phyloP scores from a whole-genome alignment of 768 basidiomycete species.

The Epithele typhae region DNA sequence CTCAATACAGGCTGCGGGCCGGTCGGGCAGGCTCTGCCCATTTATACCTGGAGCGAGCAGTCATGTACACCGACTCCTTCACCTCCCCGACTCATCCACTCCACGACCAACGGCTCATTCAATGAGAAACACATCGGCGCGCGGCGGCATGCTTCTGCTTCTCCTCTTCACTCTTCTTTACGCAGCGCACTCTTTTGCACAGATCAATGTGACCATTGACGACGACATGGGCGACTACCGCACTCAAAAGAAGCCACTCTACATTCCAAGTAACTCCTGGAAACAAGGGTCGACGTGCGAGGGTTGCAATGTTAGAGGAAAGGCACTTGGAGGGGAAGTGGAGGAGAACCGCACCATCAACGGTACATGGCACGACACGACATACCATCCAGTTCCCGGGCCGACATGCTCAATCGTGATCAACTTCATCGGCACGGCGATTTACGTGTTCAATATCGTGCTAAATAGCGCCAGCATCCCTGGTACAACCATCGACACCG shows the following conservation, averaged over 20 bases:
- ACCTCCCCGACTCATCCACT: too few relatives aligned
- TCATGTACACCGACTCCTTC: too few relatives aligned
- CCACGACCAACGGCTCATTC: too few relatives aligned
- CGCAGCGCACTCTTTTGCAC: too few relatives aligned
- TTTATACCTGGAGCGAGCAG: too few relatives aligned
- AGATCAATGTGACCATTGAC: constrained; percentile 1
- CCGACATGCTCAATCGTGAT: not conserved
- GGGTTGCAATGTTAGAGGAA: not conserved
- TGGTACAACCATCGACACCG: constrained; percentile 3
- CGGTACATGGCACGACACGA: constrained; percentile 13
- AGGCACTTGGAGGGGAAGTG: not conserved
- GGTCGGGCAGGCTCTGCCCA: too few relatives aligned
- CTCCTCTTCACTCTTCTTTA: too few relatives aligned
- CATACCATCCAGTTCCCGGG: not conserved
- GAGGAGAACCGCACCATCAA: constrained; percentile 1
- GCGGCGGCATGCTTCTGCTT: too few relatives aligned
- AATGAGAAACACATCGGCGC: too few relatives aligned
- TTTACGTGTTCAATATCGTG: constrained; percentile 4
- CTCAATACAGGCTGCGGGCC: too few relatives aligned
- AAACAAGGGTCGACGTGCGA: not conserved
- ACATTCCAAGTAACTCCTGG: not conserved
- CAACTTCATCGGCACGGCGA: constrained; percentile 8
- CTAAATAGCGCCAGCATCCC: not conserved
- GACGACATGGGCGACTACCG: not conserved
- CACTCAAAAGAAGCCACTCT: not conserved